A percentile compares a stretch with the other conserved stretches of the same genome.
Evolutionary conservation across 441 rosid genomes (phyloP).

Genomic region (Aquilaria agallochum): DNA sequence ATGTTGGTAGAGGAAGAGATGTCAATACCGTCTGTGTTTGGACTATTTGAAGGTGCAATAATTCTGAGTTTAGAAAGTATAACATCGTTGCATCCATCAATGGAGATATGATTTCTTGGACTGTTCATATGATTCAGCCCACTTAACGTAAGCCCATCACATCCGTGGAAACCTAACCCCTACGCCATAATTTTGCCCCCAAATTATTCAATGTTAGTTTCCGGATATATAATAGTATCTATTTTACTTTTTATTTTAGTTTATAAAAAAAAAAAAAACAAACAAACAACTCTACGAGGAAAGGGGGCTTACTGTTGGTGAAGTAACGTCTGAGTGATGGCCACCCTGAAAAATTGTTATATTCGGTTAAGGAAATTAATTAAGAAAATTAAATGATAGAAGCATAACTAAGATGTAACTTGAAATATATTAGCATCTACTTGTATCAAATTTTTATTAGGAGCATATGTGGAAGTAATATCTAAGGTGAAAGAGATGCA

Average conservation of each 20-base stretch:
- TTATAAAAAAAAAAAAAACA: background rate
- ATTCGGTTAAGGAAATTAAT: no score
- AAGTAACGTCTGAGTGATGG: background rate
- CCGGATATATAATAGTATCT: background rate
- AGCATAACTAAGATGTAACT: no score
- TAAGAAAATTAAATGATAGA: no score
- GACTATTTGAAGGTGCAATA: slow-evolving; percentile 30
- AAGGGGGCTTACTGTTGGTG: slow-evolving; percentile 22
- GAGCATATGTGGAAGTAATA: no score
- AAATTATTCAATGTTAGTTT: background rate
- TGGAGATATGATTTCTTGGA: slow-evolving; percentile 28
- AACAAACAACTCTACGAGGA: slow-evolving; percentile 17
- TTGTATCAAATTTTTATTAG: no score
- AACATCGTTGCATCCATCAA: slow-evolving; percentile 17
- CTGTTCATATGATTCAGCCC: slow-evolving; percentile 27
- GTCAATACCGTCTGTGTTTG: slow-evolving; percentile 42
- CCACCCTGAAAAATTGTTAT: background rate
- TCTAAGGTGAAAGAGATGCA: background rate
- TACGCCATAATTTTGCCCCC: background rate
- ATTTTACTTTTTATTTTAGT: background rate
- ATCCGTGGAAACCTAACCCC: slow-evolving; percentile 27
- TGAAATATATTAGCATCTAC: background rate
- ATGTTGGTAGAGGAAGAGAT: slow-evolving; percentile 20
- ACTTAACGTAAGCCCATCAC: slow-evolving; percentile 21
- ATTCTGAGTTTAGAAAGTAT: slow-evolving; percentile 21